A percentile compares a stretch with the other conserved stretches of the same genome.
Evolutionary conservation across 2,329 filamentous ascomycete species (phyloP).

Genomic region (Plectosphaerella sp.): DNA sequence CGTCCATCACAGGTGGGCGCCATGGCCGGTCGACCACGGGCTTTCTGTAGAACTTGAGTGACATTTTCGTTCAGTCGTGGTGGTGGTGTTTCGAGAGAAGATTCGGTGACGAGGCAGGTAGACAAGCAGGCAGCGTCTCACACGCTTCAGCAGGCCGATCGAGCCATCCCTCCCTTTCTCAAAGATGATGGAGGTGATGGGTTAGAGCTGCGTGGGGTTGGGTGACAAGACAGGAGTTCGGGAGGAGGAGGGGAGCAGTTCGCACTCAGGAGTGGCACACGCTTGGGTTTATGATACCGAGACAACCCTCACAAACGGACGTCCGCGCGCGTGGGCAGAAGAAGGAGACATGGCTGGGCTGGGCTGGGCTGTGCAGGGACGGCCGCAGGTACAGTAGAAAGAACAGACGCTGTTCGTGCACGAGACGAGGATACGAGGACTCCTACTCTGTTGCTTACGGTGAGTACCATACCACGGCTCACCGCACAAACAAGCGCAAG

Average conservation of each 20-base stretch:
- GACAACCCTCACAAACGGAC: background rate
- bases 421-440: background rate
- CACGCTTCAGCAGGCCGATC: too few species aligned
- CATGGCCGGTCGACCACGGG: slow-evolving; percentile 9
- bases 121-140: too few species aligned
- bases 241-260: too few species aligned
- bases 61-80: slow-evolving; percentile 4
- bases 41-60: slow-evolving; percentile 11
- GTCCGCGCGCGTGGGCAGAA: too few species aligned
- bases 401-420: too few species aligned
- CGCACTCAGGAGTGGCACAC: too few species aligned
- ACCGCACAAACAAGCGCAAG: background rate
- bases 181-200: background rate
- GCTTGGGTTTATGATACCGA: background rate
- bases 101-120: background rate
- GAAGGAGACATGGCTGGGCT: too few species aligned
- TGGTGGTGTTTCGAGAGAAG: background rate
- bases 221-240: background rate
- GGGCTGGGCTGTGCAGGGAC: background rate
- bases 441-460: background rate
- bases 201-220: background rate
- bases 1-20: slow-evolving; percentile 10
- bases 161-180: background rate
- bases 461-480: background rate
- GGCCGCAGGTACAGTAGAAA: background rate